Percentiles rank a stretch among this genome's conserved stretches.
phyloP scores from a whole-genome alignment of 352 stramenopile genomes.

The Globisporangium megalacanthum region DNA sequence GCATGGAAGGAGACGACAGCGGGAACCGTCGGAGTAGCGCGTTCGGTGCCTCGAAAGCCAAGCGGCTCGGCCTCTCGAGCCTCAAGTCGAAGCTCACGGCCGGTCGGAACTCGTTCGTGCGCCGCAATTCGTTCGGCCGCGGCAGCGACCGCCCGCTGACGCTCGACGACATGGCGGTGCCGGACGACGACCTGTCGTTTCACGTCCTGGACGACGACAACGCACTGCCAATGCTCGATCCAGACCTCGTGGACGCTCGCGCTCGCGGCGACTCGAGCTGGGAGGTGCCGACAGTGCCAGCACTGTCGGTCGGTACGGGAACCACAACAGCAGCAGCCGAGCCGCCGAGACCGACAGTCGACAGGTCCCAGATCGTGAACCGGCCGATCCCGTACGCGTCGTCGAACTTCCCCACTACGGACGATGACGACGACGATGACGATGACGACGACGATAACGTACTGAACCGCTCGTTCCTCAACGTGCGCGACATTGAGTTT shows the following conservation, averaged over 20 bases:
- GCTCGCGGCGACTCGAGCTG: constrained; percentile 34
- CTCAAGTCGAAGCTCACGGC: constrained; percentile 13
- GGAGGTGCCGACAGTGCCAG: constrained; percentile 14
- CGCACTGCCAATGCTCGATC: constrained; percentile 30
- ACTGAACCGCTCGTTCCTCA: constrained; percentile 43
- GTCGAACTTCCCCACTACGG: not conserved
- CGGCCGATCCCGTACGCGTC: constrained; percentile 9
- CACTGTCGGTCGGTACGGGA: not conserved
- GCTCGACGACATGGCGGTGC: constrained; percentile 8
- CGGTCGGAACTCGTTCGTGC: constrained; percentile 2
- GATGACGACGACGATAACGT: constrained; percentile 48
- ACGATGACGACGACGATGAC: constrained; percentile 18
- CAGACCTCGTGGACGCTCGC: constrained; percentile 21
- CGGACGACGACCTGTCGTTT: constrained; percentile 1
- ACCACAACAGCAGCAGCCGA: not conserved
- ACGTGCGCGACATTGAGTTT: constrained; percentile 48
- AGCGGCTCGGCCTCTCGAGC: constrained; percentile 10
- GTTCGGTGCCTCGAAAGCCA: constrained; percentile 3
- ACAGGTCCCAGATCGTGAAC: constrained; percentile 16
- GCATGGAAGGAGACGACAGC: not conserved
- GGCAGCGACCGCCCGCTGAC: constrained; percentile 7
- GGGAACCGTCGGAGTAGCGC: not conserved
- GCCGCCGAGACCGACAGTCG: not conserved
- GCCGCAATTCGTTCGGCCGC: constrained; percentile 19
- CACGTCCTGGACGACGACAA: constrained; percentile 1